Evolutionary conservation across 495 filamentous ascomycete species (phyloP).

Genomic region (Rostrohypoxylon terebratum): DNA sequence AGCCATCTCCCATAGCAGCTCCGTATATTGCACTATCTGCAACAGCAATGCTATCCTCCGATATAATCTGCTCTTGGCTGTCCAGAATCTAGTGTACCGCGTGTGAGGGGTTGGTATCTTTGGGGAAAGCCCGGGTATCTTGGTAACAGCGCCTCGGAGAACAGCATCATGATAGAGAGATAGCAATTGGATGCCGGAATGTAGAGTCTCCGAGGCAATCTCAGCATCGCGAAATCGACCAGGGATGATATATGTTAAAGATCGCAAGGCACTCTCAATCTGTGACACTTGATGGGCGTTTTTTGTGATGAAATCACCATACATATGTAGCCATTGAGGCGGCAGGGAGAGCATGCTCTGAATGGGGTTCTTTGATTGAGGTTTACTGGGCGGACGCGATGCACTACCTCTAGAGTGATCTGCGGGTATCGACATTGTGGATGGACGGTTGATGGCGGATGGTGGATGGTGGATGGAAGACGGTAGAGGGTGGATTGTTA

Average conservation of each 20-base stretch:
- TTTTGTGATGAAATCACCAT: slow-evolving; percentile 92
- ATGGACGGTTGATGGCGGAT: slow-evolving; percentile 11
- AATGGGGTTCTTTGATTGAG: slow-evolving; percentile 41
- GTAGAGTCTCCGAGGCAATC: slow-evolving; percentile 91
- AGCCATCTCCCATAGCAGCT: slow-evolving; percentile 83
- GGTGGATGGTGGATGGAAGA: slow-evolving; percentile 29
- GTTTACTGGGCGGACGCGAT: slow-evolving; percentile 37
- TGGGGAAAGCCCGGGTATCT: slow-evolving; percentile 55
- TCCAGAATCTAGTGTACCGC: slow-evolving; percentile 93
- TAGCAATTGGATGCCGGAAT: slow-evolving; percentile 87
- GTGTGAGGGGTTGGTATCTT: slow-evolving; percentile 76
- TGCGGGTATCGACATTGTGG: slow-evolving; percentile 38
- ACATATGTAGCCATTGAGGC: slow-evolving; percentile 80
- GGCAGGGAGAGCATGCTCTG: slow-evolving; percentile 61
- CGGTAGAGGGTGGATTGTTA: slow-evolving; percentile 14
- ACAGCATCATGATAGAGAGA: slow-evolving; percentile 95
- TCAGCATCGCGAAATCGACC: slow-evolving; percentile 94
- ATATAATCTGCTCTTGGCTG: slow-evolving; percentile 77
- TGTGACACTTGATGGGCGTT: slow-evolving; percentile 91
- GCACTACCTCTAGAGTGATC: slow-evolving; percentile 37
- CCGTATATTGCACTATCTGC: slow-evolving; percentile 92
- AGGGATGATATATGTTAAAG: slow-evolving; percentile 94
- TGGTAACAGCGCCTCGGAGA: slow-evolving; percentile 72
- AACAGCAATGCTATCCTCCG: slow-evolving; percentile 80
- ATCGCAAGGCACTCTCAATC: slow-evolving; percentile 91